Conservation (phyloP, 108 stramenopile genomes). For the Epipyxis sp. region DNA sequence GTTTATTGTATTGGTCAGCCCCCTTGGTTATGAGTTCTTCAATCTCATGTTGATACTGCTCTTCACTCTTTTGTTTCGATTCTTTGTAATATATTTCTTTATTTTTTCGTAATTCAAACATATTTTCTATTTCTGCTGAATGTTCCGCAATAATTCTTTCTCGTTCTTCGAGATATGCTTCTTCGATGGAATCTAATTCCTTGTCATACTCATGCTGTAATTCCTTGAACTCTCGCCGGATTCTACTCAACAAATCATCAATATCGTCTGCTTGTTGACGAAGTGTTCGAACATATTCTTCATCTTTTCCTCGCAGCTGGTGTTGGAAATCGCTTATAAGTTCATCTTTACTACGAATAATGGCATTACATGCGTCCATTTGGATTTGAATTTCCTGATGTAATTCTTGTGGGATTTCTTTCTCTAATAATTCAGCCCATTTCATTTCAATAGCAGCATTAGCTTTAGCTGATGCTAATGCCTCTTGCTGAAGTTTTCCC, state of each 20-base stretch:
- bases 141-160: conserved; percentile 50
- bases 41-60: conserved; percentile 51
- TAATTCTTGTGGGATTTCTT: conserved; percentile 66
- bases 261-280: conserved; percentile 62
- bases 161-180: conserved; percentile 58
- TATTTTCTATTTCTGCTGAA: conserved; percentile 54
- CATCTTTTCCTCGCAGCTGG: conserved; percentile 65
- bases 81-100: conserved; percentile 59
- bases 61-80: conserved; percentile 53
- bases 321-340: conserved; percentile 61
- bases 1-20: conserved; percentile 63
- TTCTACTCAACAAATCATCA: conserved; percentile 57
- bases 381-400: conserved; percentile 56
- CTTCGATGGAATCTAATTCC: conserved; percentile 58
- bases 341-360: conserved; percentile 61
- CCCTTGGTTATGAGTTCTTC: conserved; percentile 55
- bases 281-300: conserved; percentile 68
- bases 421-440: conserved; percentile 61
- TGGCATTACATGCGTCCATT: conserved; percentile 54
- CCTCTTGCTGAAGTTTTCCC: conserved; percentile 62
- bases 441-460: conserved; percentile 67
- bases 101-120: conserved; percentile 56
- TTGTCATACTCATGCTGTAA: conserved; percentile 47
- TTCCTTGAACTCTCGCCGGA: conserved; percentile 59
- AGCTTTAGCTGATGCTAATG: conserved; percentile 55